Percentiles rank a stretch among this genome's conserved stretches.
Conservation (phyloP, 805 yeast species). For the Ogataea nakhonphanomensis region DNA sequence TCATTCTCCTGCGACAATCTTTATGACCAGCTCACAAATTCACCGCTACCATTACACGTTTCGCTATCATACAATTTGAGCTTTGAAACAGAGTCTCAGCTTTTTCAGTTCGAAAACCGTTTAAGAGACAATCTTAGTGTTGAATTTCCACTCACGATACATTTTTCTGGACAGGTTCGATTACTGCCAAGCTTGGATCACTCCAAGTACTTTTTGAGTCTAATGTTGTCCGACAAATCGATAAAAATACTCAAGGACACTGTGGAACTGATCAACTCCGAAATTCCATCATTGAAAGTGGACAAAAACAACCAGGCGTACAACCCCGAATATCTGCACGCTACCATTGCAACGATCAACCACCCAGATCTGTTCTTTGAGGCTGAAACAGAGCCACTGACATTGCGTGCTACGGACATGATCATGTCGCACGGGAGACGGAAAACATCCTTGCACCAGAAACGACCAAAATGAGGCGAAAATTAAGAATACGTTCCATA, state of each 20-base stretch:
- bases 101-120: not conserved
- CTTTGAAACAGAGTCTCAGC: constrained; percentile 4
- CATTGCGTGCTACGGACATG: constrained; percentile 1
- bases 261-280: constrained; percentile 11
- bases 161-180: constrained; percentile 3
- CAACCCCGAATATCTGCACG: constrained; percentile 9
- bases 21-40: constrained; percentile 14
- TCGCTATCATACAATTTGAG: constrained; percentile 22
- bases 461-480: not conserved
- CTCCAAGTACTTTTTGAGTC: constrained; percentile 16
- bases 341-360: constrained; percentile 14
- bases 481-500: constrained; percentile 1
- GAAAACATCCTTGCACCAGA: constrained; percentile 9
- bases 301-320: constrained; percentile 6
- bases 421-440: not conserved
- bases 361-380: not conserved
- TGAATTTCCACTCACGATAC: constrained; percentile 8
- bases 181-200: constrained; percentile 18
- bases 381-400: not conserved
- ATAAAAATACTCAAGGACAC: not conserved
- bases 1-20: constrained; percentile 5
- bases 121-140: not conserved
- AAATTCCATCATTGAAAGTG: constrained; percentile 6
- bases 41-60: constrained; percentile 16
- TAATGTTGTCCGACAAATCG: constrained; percentile 10